phyloP scores from a whole-genome alignment of 345 rosid species.

The Populus euphratica region DNA sequence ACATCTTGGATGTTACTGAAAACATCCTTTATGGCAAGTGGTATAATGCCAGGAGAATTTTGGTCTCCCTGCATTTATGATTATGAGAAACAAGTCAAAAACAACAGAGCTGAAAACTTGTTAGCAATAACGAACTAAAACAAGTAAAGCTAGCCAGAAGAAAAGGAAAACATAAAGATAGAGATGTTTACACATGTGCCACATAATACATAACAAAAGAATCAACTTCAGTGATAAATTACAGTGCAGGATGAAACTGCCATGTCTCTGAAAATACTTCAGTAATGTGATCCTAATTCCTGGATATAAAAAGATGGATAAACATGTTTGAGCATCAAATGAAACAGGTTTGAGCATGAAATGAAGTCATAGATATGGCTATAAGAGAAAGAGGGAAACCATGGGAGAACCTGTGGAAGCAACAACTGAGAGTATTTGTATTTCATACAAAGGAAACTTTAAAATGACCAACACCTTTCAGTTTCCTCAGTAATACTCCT shows the following conservation, averaged over 20 bases:
- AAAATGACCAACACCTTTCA: neutral
- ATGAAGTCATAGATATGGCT: neutral
- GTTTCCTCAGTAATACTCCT: neutral
- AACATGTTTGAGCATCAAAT: neutral
- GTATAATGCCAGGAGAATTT: slow-evolving; percentile 89
- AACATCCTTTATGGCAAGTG: slow-evolving; percentile 95
- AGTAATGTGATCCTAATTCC: neutral
- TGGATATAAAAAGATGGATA: neutral
- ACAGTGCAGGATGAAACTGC: neutral
- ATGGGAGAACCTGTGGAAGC: neutral
- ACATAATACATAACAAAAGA: neutral
- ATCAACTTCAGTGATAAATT: neutral
- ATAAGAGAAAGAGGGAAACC: neutral
- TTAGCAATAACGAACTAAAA: slow-evolving; percentile 4
- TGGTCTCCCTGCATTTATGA: slow-evolving; percentile 83
- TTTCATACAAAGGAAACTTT: neutral
- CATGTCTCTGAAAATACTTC: neutral
- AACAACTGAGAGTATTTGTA: neutral
- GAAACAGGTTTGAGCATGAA: neutral
- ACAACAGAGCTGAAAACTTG: neutral
- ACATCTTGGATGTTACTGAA: slow-evolving; percentile 98
- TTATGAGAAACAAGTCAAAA: neutral
- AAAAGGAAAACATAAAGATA: neutral
- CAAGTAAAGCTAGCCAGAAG: no score
- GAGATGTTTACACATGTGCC: neutral